These are phyloP conservation scores for Aspergillus texensis DNA, from an alignment of 2,329 filamentous ascomycete genomes.

Conservation along the genomic window DNA sequence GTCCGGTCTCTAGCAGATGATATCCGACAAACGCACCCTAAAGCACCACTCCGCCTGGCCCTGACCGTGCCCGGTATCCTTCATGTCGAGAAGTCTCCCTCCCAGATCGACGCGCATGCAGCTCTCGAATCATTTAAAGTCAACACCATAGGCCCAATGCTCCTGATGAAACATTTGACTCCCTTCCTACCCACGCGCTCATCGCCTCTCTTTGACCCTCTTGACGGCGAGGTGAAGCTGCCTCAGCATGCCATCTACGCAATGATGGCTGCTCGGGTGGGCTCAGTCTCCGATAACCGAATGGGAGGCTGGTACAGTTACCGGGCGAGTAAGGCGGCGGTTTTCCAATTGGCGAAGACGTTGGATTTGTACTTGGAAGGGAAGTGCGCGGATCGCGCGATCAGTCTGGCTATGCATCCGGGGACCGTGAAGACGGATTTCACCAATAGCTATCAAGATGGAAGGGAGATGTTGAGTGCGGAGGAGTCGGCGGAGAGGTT, in stretches of 20 bases:
- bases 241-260: slow-evolving; percentile 65
- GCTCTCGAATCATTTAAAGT: slow-evolving; percentile 75
- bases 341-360: too few species aligned
- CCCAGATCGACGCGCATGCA: slow-evolving; percentile 62
- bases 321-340: slow-evolving; percentile 43
- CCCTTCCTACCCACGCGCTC: slow-evolving; percentile 62
- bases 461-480: slow-evolving; percentile 68
- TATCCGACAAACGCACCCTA: slow-evolving; percentile 52
- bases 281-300: slow-evolving; percentile 69
- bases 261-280: slow-evolving; percentile 78
- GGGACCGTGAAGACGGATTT: slow-evolving; percentile 78
- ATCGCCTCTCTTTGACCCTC: too few species aligned
- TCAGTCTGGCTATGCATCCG: slow-evolving; percentile 70
- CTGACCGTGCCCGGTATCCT: slow-evolving; percentile 73
- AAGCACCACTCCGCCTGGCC: slow-evolving; percentile 65
- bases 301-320: slow-evolving; percentile 31
- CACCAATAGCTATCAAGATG: slow-evolving; percentile 71
- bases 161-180: slow-evolving; percentile 72
- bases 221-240: slow-evolving; percentile 34
- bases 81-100: slow-evolving; percentile 70
- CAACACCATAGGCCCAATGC: slow-evolving; percentile 66
- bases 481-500: slow-evolving; percentile 69
- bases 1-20: neutral
- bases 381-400: slow-evolving; percentile 61
- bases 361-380: slow-evolving; percentile 59